Evolutionary conservation across 1,284 basidiomycete species (phyloP).

Genomic region (Cryptococcus maquisensis): DNA sequence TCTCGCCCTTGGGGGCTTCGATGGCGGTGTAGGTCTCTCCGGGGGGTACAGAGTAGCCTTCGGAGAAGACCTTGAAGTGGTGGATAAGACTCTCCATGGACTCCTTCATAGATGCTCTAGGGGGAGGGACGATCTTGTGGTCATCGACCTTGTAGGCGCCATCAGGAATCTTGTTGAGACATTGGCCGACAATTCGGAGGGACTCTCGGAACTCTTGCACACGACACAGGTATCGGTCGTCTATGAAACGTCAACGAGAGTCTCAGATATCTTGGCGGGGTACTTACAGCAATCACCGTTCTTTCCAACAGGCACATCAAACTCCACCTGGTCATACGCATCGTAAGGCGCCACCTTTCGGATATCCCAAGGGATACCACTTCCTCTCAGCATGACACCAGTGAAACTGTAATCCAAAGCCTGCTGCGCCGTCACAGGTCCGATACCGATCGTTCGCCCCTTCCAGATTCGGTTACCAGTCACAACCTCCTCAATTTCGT

Average conservation of each 20-base stretch:
- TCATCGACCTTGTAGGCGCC: conserved; percentile 95
- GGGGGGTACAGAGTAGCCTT: conserved; percentile 96
- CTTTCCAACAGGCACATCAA: conserved; percentile 92
- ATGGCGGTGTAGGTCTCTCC: conserved; percentile 97
- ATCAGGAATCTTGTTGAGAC: conserved; percentile 93
- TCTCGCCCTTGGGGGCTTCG: conserved; percentile 98
- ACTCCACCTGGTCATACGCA: conserved; percentile 97
- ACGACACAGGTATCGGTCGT: conserved; percentile 78
- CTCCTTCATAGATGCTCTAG: conserved; percentile 97
- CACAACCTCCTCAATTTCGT: conserved; percentile 97
- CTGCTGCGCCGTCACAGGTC: conserved; percentile 84
- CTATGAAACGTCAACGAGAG: conserved; percentile 12
- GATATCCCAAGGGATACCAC: conserved; percentile 92
- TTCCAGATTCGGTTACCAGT: conserved; percentile 99
- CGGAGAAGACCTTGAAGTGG: conserved; percentile 97
- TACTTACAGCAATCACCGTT: conserved; percentile 82
- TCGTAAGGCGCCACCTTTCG: conserved; percentile 91
- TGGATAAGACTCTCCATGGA: conserved; percentile 97
- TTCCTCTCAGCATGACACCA: conserved; percentile 94
- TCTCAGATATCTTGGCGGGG: no score
- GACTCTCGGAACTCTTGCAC: conserved; percentile 98
- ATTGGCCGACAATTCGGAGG: conserved; percentile 85
- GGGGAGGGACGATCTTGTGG: conserved; percentile 96
- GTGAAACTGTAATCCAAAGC: conserved; percentile 92
- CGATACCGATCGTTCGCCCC: conserved; percentile 85